These are phyloP conservation scores for Lepidium africanum DNA, from an alignment of 345 rosid species.

Conservation along the genomic window DNA sequence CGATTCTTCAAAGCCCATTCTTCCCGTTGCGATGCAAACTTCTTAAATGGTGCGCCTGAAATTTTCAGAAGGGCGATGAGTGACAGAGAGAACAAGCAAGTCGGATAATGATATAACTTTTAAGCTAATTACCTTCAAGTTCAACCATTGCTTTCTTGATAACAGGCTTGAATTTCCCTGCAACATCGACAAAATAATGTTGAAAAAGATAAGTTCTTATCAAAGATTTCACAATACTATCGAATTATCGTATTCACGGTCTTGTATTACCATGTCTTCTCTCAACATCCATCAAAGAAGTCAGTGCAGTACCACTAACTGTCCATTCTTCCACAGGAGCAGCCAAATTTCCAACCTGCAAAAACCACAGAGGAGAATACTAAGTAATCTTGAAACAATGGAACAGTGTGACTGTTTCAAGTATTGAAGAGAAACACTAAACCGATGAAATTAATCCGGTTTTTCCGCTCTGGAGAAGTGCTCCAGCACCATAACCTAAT, in stretches of 20 bases:
- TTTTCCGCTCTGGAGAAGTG: slow-evolving; percentile 79
- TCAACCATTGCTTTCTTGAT: slow-evolving; percentile 99
- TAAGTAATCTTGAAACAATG: not conserved
- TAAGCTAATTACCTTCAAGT: slow-evolving; percentile 55
- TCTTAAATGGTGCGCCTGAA: slow-evolving; percentile 88
- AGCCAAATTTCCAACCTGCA: slow-evolving; percentile 81
- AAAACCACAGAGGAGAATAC: not conserved
- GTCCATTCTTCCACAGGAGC: slow-evolving; percentile 95
- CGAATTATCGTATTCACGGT: not conserved
- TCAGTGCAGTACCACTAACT: slow-evolving; percentile 83
- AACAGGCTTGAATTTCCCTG: slow-evolving; percentile 93
- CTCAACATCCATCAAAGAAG: slow-evolving; percentile 96
- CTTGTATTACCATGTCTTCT: slow-evolving; percentile 77
- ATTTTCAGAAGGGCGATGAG: not conserved
- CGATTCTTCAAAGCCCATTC: slow-evolving; percentile 86
- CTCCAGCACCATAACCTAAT: slow-evolving; percentile 84
- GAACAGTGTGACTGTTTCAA: not conserved
- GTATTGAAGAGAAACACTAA: slow-evolving; percentile 12
- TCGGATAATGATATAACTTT: not conserved
- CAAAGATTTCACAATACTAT: not conserved
- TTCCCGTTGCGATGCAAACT: slow-evolving; percentile 62
- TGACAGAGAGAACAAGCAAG: not conserved
- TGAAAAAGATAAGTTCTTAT: not conserved
- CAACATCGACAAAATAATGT: not conserved
- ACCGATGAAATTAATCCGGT: slow-evolving; percentile 92